Evolutionary conservation across 2,329 filamentous ascomycete species (phyloP), one percentile per base, ranked within the genome.

Genomic region (Ilyonectria robusta): DNA sequence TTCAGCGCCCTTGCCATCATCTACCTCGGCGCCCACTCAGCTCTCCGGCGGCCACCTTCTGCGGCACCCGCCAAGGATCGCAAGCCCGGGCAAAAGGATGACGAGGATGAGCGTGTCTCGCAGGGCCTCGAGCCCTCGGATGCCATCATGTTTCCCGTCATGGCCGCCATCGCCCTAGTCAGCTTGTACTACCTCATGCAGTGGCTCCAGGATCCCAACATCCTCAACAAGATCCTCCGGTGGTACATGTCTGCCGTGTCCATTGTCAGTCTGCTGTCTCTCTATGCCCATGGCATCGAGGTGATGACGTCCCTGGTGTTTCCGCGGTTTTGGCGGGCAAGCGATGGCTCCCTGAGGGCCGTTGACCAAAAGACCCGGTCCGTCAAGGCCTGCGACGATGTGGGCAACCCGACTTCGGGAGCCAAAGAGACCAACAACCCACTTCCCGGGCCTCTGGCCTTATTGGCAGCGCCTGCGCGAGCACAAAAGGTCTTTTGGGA

Each of bases 151-250:
- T 93, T 98, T 70, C 96, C 95, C 2, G 73, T 98, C 35, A 84
- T 94, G 61, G 95, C 94, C 6, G 94, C 91, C 2, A 76, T 85
- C 10, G 89, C 92, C 1, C 88, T 98, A 9, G 86, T 90, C 47
- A 90, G 90, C 6, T 85, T 98, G 13, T 98, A 98, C 83, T 91
- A 95, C 74, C 85, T 97, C 66, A 94, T 98, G 77, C 94, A 97
- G 79, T 96, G 92, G 88, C 88, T 98, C 62, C 86, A 95, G 71
- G 93, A 97, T 75, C 91, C 94, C 1, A 86, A 90, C 11, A 84
- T 97, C 23, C 82, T 98, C 75, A 98, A 95, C 83, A 93, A 92
- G 80, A 88, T 97, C 44, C 83, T 98, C 23, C 91, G 93, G 44
- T 90, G 88, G 76, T 98, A 98, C 83, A 95, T 97, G 81, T 93